phyloP scores from a whole-genome alignment of 495 filamentous ascomycete genomes.

The Sordaria brevicollis region DNA sequence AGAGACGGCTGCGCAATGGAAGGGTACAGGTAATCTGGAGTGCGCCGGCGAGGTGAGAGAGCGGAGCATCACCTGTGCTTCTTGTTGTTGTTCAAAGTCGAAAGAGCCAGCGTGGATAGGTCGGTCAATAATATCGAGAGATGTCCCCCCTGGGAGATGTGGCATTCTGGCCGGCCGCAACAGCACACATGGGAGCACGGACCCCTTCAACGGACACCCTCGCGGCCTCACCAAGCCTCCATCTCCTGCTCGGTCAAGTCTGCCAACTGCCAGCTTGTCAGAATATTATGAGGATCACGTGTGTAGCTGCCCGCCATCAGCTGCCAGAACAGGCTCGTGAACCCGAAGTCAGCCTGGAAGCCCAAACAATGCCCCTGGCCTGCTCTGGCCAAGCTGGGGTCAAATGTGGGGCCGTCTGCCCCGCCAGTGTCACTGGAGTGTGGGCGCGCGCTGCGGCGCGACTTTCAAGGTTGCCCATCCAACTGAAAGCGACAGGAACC shows the following conservation, averaged over 20 bases:
- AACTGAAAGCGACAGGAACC: neutral
- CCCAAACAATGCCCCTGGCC: neutral
- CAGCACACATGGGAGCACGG: neutral
- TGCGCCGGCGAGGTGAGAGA: constrained; percentile 10
- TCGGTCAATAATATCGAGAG: constrained; percentile 19
- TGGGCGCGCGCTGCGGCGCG: neutral
- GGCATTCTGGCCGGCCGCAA: constrained; percentile 19
- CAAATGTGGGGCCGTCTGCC: constrained; percentile 9
- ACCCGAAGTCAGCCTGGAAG: neutral
- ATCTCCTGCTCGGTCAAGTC: neutral
- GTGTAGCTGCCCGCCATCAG: neutral
- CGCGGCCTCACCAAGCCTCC: neutral
- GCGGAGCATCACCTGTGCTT: constrained; percentile 17
- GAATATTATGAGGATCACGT: constrained; percentile 9
- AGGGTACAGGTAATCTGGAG: constrained; percentile 3
- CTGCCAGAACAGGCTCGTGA: neutral
- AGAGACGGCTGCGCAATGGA: constrained; percentile 4
- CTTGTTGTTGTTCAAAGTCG: constrained; percentile 13
- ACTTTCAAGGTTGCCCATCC: constrained; percentile 11
- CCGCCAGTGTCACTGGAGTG: constrained; percentile 12
- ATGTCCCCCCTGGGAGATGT: constrained; percentile 23
- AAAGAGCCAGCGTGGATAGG: constrained; percentile 13
- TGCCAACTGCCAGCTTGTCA: constrained; percentile 12
- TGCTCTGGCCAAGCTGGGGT: neutral
- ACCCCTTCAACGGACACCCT: neutral